Percentiles rank a stretch among this genome's conserved stretches.
phyloP scores from a whole-genome alignment of 208 protist species.

The Herpetomonas tarakana region DNA sequence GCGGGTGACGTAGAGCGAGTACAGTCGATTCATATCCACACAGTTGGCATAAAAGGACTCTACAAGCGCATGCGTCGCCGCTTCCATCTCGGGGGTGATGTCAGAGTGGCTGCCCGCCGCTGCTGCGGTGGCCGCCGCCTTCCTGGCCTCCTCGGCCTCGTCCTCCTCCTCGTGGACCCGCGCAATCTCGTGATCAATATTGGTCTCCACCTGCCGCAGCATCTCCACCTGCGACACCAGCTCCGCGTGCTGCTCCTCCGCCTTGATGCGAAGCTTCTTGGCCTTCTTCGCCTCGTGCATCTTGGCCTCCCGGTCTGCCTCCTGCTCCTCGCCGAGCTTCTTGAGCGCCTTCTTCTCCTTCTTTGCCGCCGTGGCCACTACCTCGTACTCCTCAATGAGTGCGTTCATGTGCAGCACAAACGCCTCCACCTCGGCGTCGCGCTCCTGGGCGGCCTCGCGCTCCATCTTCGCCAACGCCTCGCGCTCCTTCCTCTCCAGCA shows the following conservation, averaged over 20 bases:
- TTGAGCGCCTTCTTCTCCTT: constrained; percentile 78
- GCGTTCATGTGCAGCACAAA: constrained; percentile 80
- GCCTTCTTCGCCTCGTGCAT: constrained; percentile 77
- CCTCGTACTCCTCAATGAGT: constrained; percentile 84
- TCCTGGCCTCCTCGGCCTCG: constrained; percentile 8
- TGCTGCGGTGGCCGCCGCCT: constrained; percentile 1
- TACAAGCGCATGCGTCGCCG: constrained; percentile 48
- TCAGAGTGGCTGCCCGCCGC: constrained; percentile 9
- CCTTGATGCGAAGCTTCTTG: constrained; percentile 77
- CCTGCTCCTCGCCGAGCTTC: constrained; percentile 47
- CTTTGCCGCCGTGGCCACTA: constrained; percentile 43
- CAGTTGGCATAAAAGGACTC: constrained; percentile 60
- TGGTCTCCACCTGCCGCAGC: constrained; percentile 17
- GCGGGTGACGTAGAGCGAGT: constrained; percentile 56
- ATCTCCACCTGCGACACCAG: constrained; percentile 26
- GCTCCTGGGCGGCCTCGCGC: constrained; percentile 23
- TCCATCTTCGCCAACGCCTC: constrained; percentile 21
- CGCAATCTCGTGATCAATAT: constrained; percentile 7
- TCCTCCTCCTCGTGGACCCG: constrained; percentile 21
- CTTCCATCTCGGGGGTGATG: constrained; percentile 27
- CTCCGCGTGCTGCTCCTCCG: constrained; percentile 42
- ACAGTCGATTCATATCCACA: constrained; percentile 53
- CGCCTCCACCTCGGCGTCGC: constrained; percentile 44
- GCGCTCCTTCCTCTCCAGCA: constrained; percentile 42
- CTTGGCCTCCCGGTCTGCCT: constrained; percentile 42